A percentile compares a stretch with the other conserved stretches of the same genome.
Evolutionary conservation across 2,329 filamentous ascomycete species (phyloP).

Genomic region (Drechslera avenae): DNA sequence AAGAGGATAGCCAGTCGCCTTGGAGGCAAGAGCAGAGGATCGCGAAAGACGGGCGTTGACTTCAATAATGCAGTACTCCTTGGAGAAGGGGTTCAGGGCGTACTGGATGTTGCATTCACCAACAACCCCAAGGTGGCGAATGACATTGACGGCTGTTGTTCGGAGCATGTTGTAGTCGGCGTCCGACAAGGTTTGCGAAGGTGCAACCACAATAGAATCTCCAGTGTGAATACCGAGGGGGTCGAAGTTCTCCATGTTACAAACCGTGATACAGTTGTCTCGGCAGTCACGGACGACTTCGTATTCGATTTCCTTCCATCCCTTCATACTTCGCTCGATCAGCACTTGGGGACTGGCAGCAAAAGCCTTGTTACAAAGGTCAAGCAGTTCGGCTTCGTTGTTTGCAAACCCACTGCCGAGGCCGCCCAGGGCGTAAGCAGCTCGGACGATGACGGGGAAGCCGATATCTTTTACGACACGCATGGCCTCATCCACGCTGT

Average conservation of each 20-base stretch:
- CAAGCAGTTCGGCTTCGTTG: slow-evolving; percentile 78
- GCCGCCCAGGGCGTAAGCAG: slow-evolving; percentile 93
- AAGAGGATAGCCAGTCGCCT: slow-evolving; percentile 94
- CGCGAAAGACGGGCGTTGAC: slow-evolving; percentile 96
- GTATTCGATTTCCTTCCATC: slow-evolving; percentile 99
- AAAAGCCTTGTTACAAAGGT: slow-evolving; percentile 93
- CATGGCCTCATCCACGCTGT: slow-evolving; percentile 84
- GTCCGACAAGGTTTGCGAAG: slow-evolving; percentile 93
- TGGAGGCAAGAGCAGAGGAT: slow-evolving; percentile 93
- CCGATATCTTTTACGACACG: slow-evolving; percentile 87
- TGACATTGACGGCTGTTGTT: slow-evolving; percentile 95
- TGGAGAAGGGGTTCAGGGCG: slow-evolving; percentile 90
- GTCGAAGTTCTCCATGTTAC: slow-evolving; percentile 99
- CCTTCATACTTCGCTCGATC: slow-evolving; percentile 98
- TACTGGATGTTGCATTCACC: slow-evolving; percentile 99
- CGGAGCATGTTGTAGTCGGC: slow-evolving; percentile 99
- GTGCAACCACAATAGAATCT: slow-evolving; percentile 96
- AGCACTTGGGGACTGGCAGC: slow-evolving; percentile 94
- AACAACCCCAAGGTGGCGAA: slow-evolving; percentile 94
- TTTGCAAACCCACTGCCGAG: slow-evolving; percentile 95
- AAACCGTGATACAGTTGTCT: slow-evolving; percentile 99
- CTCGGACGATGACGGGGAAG: slow-evolving; percentile 95
- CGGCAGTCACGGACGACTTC: slow-evolving; percentile 94
- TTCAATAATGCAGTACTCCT: slow-evolving; percentile 98
- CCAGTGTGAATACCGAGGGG: slow-evolving; percentile 97